These are phyloP conservation scores for Pezicula carpinea DNA, from an alignment of 2,329 filamentous ascomycete genomes.

Conservation along the genomic window DNA sequence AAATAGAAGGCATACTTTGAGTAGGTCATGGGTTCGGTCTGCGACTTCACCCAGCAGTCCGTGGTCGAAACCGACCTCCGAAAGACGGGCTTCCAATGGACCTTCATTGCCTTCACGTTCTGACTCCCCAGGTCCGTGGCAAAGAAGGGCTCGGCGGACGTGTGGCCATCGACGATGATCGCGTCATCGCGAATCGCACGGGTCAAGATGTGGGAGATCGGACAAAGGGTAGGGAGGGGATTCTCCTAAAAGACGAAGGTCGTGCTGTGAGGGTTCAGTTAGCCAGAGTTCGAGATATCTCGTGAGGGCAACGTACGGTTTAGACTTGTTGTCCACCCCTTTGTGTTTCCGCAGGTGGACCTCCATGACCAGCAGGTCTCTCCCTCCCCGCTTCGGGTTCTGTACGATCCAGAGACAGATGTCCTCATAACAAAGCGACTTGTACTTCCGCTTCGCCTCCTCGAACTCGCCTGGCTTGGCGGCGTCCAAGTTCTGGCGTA, in stretches of 20 bases:
- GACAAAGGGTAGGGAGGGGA: constrained; percentile 8
- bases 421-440: constrained; percentile 19
- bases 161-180: constrained; percentile 16
- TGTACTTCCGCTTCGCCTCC: constrained; percentile 10
- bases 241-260: constrained; percentile 11
- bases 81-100: constrained; percentile 21
- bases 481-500: constrained; percentile 6
- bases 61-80: constrained; percentile 8
- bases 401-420: constrained; percentile 18
- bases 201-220: constrained; percentile 7
- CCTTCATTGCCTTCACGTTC: constrained; percentile 12
- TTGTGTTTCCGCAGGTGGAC: constrained; percentile 17
- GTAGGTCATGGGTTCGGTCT: constrained; percentile 15
- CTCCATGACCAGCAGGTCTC: constrained; percentile 20
- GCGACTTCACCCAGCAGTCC: constrained; percentile 14
- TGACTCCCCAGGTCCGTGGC: constrained; percentile 12
- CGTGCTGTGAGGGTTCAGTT: constrained; percentile 15
- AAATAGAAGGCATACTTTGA: constrained; percentile 15
- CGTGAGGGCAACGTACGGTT: constrained; percentile 13
- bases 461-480: constrained; percentile 6
- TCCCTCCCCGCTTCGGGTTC: constrained; percentile 13
- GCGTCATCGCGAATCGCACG: constrained; percentile 6
- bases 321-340: constrained; percentile 21
- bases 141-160: constrained; percentile 17
- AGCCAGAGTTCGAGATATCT: constrained; percentile 6